Evolutionary conservation across 2,329 filamentous ascomycete genomes (phyloP), one percentile per base, ranked within the genome.

Genomic region (Harringtonia aguacate): DNA sequence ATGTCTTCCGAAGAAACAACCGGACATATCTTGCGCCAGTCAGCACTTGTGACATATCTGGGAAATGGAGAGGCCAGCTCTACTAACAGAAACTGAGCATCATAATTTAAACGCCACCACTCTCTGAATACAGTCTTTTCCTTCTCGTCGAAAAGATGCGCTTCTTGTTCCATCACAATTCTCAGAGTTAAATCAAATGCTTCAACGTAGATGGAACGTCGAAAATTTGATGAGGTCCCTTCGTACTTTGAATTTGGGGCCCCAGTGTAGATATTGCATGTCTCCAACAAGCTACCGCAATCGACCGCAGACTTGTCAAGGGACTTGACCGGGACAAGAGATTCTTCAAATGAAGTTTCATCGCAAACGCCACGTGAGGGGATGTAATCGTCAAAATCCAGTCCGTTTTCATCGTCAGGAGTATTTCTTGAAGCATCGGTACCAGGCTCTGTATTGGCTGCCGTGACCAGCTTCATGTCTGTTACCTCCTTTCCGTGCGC

Each of bases 131-230:
- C 72, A 14, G 74, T 68, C 55, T 72, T 75, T 61, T 98, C 92
- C 17, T 78, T 81, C 46, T 79, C 75, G 54, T 92, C 76, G 58
- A 97, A 98, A 0, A 98, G 67, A 61, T 95, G 86, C 1, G 77
- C 74, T 62, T 98, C 92, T 46, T 97, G 86, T 39, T 86, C 80
- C 13, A 97, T 65, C 4, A 98, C 92, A 0, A 86, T 95, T 47
- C 90, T 81, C 39, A 98, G 67, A 3, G 90, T 87, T 14, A 97
- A 69, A 56, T 95, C 95, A 69, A 98, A 98, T 1, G 92, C 92
- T 64, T 98, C 92, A 17, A 95, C 87, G 55, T 98, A 98, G 44
- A 98, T 86, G 2, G 89, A 97, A 56, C 81, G 94, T 58, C 79
- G 7, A 81, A 81, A 49, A 6, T 6, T 27, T 27, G 24, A 27